Evolutionary conservation across 2,329 filamentous ascomycete genomes (phyloP).

Genomic region (Ceratocystis harringtonii): DNA sequence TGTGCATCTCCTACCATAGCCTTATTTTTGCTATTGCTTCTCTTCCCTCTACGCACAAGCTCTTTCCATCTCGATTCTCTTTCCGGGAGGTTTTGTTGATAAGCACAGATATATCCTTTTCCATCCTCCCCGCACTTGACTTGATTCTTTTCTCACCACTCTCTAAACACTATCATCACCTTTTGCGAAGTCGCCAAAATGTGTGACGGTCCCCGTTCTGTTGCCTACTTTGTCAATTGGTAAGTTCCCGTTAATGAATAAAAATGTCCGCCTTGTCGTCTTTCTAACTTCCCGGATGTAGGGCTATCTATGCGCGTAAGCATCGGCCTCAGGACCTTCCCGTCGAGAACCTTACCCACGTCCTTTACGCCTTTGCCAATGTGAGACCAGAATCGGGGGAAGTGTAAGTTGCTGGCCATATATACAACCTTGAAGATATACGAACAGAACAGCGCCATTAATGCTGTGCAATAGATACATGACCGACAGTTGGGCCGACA

Average conservation of each 20-base stretch:
- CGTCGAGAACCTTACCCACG: constrained; percentile 65
- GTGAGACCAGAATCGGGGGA: constrained; percentile 64
- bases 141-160: neutral
- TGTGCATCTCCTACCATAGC: neutral
- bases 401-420: constrained; percentile 39
- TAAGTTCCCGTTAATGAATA: constrained; percentile 18
- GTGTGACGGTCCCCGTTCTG: constrained; percentile 41
- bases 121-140: neutral
- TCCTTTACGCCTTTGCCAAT: constrained; percentile 86
- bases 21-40: neutral
- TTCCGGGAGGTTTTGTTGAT: neutral
- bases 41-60: neutral
- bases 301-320: constrained; percentile 75
- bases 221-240: constrained; percentile 65
- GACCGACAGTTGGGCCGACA: constrained; percentile 50
- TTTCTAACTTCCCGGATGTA: constrained; percentile 20
- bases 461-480: constrained; percentile 27
- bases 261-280: neutral
- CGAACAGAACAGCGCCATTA: neutral
- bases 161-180: neutral
- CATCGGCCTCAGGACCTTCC: constrained; percentile 76
- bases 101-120: neutral
- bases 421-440: neutral
- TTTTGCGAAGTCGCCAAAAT: neutral
- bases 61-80: neutral